phyloP scores from a whole-genome alignment of 2,329 filamentous ascomycete species.

The Escovopsis sp. region DNA sequence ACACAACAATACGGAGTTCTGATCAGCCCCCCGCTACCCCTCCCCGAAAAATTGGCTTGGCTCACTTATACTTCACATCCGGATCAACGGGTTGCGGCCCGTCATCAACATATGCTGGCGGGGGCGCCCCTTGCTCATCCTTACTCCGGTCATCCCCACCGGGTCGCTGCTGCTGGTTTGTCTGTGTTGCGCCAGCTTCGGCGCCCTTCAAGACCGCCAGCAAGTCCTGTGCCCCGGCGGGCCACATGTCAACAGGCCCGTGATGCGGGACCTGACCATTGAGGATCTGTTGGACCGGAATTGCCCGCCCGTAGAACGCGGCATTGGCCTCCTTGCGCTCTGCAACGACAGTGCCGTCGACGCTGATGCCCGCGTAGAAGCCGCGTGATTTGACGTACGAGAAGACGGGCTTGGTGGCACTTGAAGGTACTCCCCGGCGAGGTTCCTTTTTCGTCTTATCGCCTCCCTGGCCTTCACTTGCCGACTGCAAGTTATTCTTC shows the following conservation, averaged over 20 bases:
- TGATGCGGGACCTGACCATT: slow-evolving; percentile 22
- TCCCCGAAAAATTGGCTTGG: too few species aligned
- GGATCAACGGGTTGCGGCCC: neutral
- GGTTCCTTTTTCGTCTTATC: slow-evolving; percentile 12
- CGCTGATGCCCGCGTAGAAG: slow-evolving; percentile 72
- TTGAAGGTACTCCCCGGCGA: slow-evolving; percentile 16
- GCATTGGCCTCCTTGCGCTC: slow-evolving; percentile 82
- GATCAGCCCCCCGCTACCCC: too few species aligned
- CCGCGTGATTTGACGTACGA: slow-evolving; percentile 77
- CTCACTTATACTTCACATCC: slow-evolving; percentile 5
- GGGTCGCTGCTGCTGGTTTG: slow-evolving; percentile 1
- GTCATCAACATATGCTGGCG: neutral
- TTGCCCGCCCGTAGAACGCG: slow-evolving; percentile 58
- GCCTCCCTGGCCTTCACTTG: slow-evolving; percentile 1
- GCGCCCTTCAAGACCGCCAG: slow-evolving; percentile 17
- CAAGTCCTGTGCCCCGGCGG: slow-evolving; percentile 15
- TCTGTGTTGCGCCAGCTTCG: slow-evolving; percentile 9
- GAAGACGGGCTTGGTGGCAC: slow-evolving; percentile 27
- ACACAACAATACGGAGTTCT: too few species aligned
- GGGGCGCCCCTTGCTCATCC: neutral
- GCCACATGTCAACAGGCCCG: slow-evolving; percentile 16
- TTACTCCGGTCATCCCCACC: neutral
- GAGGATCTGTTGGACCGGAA: slow-evolving; percentile 32
- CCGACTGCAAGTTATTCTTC: slow-evolving; percentile 10
- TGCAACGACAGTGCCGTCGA: slow-evolving; percentile 76